Evolutionary conservation across 1,284 basidiomycete species (phyloP), one percentile per base, ranked within the genome.

Genomic region (Ustilago loliicola): DNA sequence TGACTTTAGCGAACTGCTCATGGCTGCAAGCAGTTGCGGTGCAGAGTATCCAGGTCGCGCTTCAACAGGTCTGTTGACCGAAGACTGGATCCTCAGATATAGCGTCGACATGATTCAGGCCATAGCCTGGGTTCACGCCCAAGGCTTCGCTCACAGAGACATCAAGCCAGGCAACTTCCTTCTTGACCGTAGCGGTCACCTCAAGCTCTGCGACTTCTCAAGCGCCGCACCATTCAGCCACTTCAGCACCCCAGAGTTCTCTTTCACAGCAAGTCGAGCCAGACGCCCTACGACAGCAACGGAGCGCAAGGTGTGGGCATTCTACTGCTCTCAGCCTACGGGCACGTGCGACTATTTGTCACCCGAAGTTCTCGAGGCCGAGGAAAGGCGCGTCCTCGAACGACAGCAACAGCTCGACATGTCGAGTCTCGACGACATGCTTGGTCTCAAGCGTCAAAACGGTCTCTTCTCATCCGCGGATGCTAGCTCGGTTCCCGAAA

Each of bases 291-390:
- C 63, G 1, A 54, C 63, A 40, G 17, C 29, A 1, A 40, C 69
- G 51, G 34, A 60, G 50, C 73, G 83, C 23, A 78, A 77, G 38
- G 79, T 86, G 5, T 82, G 80, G 63, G 63, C 69, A 0, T 83
- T 80, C 68, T 83, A 80, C 65, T 80, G 80, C 61, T 79, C 80
- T 29, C 77, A 75, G 30, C 82, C 81, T 7, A 81, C 81, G 11
- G 85, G 85, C 23, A 86, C 85, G 0, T 81, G 82, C 60, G 85
- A 86, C 66, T 86, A 86, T 45, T 77, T 86, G 6, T 84, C 85
- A 11, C 85, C 85, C 2, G 85, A 86, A 38, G 77, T 86, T 36
- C 80, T 86, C 42, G 74, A 72, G 29, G 82, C 78, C 30, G 81
- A 84, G 45, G 83, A 84, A 47, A 65, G 57, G 48, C 76, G 80